phyloP scores from a whole-genome alignment of 1,139 yeast genomes.

The Pichia sp. region DNA sequence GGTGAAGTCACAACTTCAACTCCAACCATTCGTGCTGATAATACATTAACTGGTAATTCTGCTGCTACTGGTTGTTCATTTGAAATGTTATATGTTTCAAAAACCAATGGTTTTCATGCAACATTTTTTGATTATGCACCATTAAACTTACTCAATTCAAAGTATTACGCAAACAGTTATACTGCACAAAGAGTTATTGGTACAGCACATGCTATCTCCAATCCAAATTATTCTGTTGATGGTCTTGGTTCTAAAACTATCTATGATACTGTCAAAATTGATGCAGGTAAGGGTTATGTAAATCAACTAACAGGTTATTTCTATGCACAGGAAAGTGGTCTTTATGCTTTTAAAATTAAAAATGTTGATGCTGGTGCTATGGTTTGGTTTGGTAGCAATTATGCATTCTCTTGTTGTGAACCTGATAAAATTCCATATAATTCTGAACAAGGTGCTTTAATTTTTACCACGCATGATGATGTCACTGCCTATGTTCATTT shows the following conservation, averaged over 20 bases:
- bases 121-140: conserved; percentile 6
- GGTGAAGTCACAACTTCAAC: conserved; percentile 28
- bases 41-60: conserved; percentile 8
- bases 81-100: conserved; percentile 10
- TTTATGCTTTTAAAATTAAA: conserved; percentile 16
- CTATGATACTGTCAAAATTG: conserved; percentile 30
- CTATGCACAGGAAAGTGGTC: conserved; percentile 20
- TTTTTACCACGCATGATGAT: conserved; percentile 1
- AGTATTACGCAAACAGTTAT: conserved; percentile 13
- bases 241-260: conserved; percentile 20
- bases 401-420: conserved; percentile 24
- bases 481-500: conserved; percentile 11
- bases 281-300: conserved; percentile 32
- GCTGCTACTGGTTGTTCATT: conserved; percentile 14
- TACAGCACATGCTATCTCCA: conserved; percentile 10
- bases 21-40: conserved; percentile 8
- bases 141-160: not conserved
- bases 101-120: conserved; percentile 12
- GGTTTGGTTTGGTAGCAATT: conserved; percentile 19
- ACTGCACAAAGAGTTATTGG: conserved; percentile 7
- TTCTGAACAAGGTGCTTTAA: not conserved
- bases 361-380: conserved; percentile 22
- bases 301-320: conserved; percentile 23
- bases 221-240: conserved; percentile 10
- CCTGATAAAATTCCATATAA: conserved; percentile 6